Evolutionary conservation across 768 basidiomycete species (phyloP).

Genomic region (Strobilomyces echinocephalus): DNA sequence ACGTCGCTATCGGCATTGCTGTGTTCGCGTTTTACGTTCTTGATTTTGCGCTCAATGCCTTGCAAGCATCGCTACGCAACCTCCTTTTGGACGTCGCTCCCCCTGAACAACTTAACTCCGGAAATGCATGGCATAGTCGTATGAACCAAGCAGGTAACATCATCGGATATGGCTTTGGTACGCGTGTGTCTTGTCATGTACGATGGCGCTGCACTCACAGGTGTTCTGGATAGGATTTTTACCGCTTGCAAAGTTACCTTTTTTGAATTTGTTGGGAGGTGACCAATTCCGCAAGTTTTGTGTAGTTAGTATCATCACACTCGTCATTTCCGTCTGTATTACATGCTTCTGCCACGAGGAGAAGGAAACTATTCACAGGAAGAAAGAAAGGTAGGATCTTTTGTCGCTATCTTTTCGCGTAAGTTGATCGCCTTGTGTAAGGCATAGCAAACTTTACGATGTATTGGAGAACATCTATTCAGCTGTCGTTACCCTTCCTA

Average conservation of each 20-base stretch:
- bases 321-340: conserved; percentile 77
- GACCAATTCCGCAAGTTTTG: conserved; percentile 97
- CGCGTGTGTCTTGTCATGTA: conserved; percentile 14
- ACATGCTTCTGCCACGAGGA: conserved; percentile 87
- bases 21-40: conserved; percentile 88
- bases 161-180: conserved; percentile 88
- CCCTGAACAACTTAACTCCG: conserved; percentile 82
- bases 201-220: conserved; percentile 6
- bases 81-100: conserved; percentile 91
- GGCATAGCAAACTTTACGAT: conserved; percentile 56
- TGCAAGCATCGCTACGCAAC: conserved; percentile 89
- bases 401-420: neutral
- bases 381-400: conserved; percentile 38
- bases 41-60: conserved; percentile 95
- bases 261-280: conserved; percentile 79
- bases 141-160: conserved; percentile 98
- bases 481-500: conserved; percentile 72
- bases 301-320: conserved; percentile 73
- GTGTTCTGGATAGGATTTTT: conserved; percentile 58
- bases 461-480: conserved; percentile 73
- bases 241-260: conserved; percentile 74
- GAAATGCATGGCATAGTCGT: conserved; percentile 96
- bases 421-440: conserved; percentile 4
- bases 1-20: conserved; percentile 78
- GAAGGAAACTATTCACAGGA: conserved; percentile 52